phyloP scores from a whole-genome alignment of 1,284 basidiomycete species.

The Ustilago shanxiensis region DNA sequence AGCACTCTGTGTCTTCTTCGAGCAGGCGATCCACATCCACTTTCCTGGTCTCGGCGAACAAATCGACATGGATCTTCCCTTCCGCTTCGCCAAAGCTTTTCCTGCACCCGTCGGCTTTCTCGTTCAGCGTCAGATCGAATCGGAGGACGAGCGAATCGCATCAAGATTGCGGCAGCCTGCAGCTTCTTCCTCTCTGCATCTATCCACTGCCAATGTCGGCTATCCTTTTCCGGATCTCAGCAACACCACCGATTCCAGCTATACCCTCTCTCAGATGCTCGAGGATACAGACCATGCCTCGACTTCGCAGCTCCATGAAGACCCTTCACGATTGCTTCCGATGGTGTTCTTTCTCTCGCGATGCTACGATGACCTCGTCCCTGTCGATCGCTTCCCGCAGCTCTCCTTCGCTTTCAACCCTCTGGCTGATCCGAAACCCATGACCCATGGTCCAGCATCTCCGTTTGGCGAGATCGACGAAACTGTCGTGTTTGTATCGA shows the following conservation, averaged over 20 bases:
- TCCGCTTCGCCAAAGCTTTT: slow-evolving; percentile 48
- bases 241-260: slow-evolving; percentile 25
- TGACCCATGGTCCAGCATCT: slow-evolving; percentile 44
- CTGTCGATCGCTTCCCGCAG: slow-evolving; percentile 50
- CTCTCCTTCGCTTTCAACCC: slow-evolving; percentile 16
- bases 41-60: slow-evolving; percentile 55
- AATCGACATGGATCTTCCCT: slow-evolving; percentile 51
- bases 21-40: slow-evolving; percentile 55
- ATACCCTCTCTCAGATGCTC: slow-evolving; percentile 25
- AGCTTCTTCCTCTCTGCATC: background rate
- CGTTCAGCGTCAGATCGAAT: slow-evolving; percentile 53
- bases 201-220: slow-evolving; percentile 3
- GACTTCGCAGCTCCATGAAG: slow-evolving; percentile 22
- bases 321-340: slow-evolving; percentile 34
- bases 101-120: slow-evolving; percentile 56
- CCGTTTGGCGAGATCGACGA: slow-evolving; percentile 55
- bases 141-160: slow-evolving; percentile 47
- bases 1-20: slow-evolving; percentile 62
- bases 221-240: slow-evolving; percentile 40
- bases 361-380: slow-evolving; percentile 57
- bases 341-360: slow-evolving; percentile 61
- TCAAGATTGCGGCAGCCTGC: slow-evolving; percentile 16
- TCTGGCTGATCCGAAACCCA: slow-evolving; percentile 16
- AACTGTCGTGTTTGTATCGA: slow-evolving; percentile 43
- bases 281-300: slow-evolving; percentile 27